Percentiles rank a stretch among this genome's conserved stretches.
Evolutionary conservation across 495 filamentous ascomycete genomes (phyloP).

Genomic region (Penicillium coprophilum): DNA sequence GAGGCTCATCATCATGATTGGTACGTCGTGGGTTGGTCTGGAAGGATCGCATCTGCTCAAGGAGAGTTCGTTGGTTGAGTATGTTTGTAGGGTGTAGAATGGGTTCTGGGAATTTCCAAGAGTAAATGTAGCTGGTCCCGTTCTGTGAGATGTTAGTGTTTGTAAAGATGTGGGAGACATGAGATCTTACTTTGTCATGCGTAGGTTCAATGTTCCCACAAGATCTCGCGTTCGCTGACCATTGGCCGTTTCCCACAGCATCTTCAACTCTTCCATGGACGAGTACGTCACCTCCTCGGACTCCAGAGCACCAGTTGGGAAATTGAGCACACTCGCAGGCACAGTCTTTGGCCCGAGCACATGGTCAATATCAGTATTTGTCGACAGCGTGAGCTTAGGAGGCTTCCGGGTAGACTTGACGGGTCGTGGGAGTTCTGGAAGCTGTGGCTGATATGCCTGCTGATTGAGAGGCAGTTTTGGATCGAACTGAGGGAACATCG

Average conservation of each 20-base stretch:
- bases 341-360: slow-evolving; percentile 46
- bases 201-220: slow-evolving; percentile 44
- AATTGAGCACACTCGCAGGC: slow-evolving; percentile 47
- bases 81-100: slow-evolving; percentile 49
- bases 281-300: slow-evolving; percentile 40
- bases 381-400: slow-evolving; percentile 27
- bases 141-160: slow-evolving; percentile 29
- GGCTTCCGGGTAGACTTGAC: slow-evolving; percentile 41
- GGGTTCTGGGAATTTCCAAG: slow-evolving; percentile 42
- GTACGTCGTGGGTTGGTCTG: slow-evolving; percentile 37
- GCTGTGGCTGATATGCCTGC: slow-evolving; percentile 66
- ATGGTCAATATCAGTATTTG: slow-evolving; percentile 41
- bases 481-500: slow-evolving; percentile 84
- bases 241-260: slow-evolving; percentile 56
- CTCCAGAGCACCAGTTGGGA: slow-evolving; percentile 41
- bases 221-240: slow-evolving; percentile 46
- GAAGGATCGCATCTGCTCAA: slow-evolving; percentile 43
- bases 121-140: slow-evolving; percentile 37
- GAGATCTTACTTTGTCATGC: slow-evolving; percentile 42
- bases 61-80: slow-evolving; percentile 40
- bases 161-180: background rate
- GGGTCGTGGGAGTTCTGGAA: slow-evolving; percentile 40
- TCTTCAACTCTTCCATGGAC: slow-evolving; percentile 44
- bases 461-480: slow-evolving; percentile 63
- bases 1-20: slow-evolving; percentile 59